Conservation (phyloP, 2,329 filamentous ascomycete species). For the Neoascochyta sp. region DNA sequence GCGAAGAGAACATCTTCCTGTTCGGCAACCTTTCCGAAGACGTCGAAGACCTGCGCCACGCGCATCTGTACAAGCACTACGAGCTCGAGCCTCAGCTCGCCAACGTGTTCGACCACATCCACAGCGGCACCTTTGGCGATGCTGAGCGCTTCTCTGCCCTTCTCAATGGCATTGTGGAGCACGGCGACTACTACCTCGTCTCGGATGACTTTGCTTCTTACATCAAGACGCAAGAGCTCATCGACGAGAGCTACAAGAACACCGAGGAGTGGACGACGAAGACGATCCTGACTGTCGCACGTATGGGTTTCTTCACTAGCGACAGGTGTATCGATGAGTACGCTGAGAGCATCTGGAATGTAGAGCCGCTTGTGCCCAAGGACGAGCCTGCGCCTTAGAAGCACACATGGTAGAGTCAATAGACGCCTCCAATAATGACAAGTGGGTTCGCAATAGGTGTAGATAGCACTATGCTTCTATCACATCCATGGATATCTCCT, state of each 20-base stretch:
- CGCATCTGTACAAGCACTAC: slow-evolving; percentile 79
- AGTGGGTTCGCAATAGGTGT: too few species aligned
- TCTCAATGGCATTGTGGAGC: slow-evolving; percentile 79
- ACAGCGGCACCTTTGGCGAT: slow-evolving; percentile 76
- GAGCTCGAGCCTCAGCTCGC: slow-evolving; percentile 70
- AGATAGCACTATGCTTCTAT: too few species aligned
- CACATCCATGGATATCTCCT: too few species aligned
- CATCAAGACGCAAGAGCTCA: slow-evolving; percentile 81
- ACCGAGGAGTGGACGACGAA: slow-evolving; percentile 91
- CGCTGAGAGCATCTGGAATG: slow-evolving; percentile 94
- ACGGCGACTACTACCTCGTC: slow-evolving; percentile 96
- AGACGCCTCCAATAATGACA: too few species aligned
- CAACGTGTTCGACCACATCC: slow-evolving; percentile 81
- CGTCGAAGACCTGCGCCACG: slow-evolving; percentile 90
- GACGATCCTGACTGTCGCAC: slow-evolving; percentile 78
- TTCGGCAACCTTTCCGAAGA: slow-evolving; percentile 96
- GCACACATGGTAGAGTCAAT: too few species aligned
- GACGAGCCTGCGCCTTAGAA: slow-evolving; percentile 18
- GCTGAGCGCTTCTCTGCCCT: slow-evolving; percentile 75
- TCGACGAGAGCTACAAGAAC: slow-evolving; percentile 88
- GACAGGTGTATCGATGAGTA: slow-evolving; percentile 97
- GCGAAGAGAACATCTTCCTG: slow-evolving; percentile 96
- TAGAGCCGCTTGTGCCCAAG: slow-evolving; percentile 67
- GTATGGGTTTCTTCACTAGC: slow-evolving; percentile 97
- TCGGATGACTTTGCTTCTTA: slow-evolving; percentile 98